These are phyloP conservation scores for Amanita pseudoporphyria DNA, from an alignment of 768 basidiomycete genomes.

Conservation along the genomic window DNA sequence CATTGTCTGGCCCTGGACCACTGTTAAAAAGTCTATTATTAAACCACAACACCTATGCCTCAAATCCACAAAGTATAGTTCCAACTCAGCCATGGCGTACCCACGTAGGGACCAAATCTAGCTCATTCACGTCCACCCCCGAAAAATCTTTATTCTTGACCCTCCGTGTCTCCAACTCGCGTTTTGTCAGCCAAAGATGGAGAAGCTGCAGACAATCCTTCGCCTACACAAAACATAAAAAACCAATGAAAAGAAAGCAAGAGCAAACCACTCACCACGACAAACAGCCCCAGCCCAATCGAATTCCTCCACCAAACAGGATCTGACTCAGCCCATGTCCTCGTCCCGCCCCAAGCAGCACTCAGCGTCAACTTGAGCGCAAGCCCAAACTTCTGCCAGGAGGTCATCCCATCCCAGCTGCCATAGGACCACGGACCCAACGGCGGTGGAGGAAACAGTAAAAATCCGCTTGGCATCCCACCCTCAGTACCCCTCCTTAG, in stretches of 20 bases:
- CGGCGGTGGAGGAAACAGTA: slow-evolving; percentile 13
- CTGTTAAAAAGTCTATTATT: no score
- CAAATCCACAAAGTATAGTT: no score
- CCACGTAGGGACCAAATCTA: slow-evolving; percentile 46
- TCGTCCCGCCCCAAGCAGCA: slow-evolving; percentile 45
- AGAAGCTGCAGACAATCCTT: slow-evolving; percentile 61
- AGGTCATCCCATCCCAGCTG: slow-evolving; percentile 15
- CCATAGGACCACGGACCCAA: slow-evolving; percentile 10
- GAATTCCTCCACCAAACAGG: slow-evolving; percentile 51
- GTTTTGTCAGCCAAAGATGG: slow-evolving; percentile 61
- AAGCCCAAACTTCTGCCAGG: slow-evolving; percentile 19
- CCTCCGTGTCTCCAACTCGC: slow-evolving; percentile 57
- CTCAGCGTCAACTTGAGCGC: slow-evolving; percentile 30
- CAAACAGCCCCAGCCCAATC: slow-evolving; percentile 4
- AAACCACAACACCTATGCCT: no score
- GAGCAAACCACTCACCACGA: neutral
- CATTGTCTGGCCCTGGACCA: no score
- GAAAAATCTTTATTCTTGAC: slow-evolving; percentile 64
- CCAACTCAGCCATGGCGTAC: neutral
- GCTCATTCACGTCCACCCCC: slow-evolving; percentile 57
- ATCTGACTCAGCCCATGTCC: slow-evolving; percentile 57
- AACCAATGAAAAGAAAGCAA: neutral
- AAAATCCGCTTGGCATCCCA: neutral
- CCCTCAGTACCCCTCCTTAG: slow-evolving; percentile 3
- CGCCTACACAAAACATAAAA: slow-evolving; percentile 26